Conservation (phyloP, 768 basidiomycete species). For the Boletus coccyginus region DNA sequence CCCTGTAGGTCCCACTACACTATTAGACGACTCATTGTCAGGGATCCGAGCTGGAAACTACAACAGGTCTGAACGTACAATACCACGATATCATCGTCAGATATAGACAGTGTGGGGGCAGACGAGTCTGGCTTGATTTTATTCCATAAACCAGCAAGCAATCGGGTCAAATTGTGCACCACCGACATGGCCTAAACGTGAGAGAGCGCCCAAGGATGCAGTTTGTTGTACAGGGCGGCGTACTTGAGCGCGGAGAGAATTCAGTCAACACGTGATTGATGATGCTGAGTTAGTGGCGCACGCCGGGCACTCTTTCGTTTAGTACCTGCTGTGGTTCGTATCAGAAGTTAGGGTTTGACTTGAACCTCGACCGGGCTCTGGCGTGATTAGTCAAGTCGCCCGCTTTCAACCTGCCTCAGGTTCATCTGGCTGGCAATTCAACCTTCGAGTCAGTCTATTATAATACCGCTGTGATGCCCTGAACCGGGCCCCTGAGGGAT, state of each 20-base stretch:
- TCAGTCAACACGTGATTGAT: too few relatives aligned
- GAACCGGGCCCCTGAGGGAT: too few relatives aligned
- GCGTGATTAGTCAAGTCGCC: too few relatives aligned
- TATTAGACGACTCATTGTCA: background rate
- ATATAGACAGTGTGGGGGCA: background rate
- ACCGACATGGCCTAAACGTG: background rate
- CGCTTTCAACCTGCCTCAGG: too few relatives aligned
- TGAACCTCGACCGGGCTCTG: too few relatives aligned
- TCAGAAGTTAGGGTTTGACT: too few relatives aligned
- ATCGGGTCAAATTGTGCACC: background rate
- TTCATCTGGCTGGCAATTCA: too few relatives aligned
- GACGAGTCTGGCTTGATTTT: conserved; percentile 14
- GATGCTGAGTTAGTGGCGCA: too few relatives aligned
- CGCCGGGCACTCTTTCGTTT: too few relatives aligned
- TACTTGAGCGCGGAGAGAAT: background rate
- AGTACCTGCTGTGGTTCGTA: too few relatives aligned
- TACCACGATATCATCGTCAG: conserved; percentile 16
- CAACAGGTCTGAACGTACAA: conserved; percentile 10
- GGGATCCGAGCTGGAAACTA: background rate
- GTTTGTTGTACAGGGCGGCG: background rate
- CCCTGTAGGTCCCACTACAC: conserved; percentile 19
- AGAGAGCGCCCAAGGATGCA: background rate
- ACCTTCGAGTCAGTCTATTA: too few relatives aligned
- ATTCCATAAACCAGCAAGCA: conserved; percentile 3
- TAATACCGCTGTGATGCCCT: too few relatives aligned